Percentiles rank a stretch among this genome's conserved stretches.
Evolutionary conservation across 495 filamentous ascomycete species (phyloP).

Genomic region (Annulohypoxylon moriforme): DNA sequence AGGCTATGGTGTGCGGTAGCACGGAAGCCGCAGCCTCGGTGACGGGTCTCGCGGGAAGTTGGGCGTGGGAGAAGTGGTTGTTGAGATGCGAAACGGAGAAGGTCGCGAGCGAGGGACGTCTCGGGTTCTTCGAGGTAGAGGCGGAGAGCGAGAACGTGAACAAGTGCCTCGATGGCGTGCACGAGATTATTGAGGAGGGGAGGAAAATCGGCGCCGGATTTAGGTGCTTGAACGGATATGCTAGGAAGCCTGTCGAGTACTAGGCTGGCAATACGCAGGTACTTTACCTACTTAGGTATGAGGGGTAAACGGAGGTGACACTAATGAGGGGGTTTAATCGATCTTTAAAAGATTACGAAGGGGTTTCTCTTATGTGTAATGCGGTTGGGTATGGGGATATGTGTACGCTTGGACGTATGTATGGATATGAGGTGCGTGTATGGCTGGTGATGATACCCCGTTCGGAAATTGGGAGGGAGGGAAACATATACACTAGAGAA

Average conservation of each 20-base stretch:
- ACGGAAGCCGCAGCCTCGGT: constrained; percentile 78
- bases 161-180: constrained; percentile 77
- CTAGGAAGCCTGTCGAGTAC: constrained; percentile 74
- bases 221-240: constrained; percentile 87
- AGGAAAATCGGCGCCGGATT: constrained; percentile 82
- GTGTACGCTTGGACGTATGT: constrained; percentile 21
- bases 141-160: constrained; percentile 56
- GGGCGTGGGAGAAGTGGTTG: constrained; percentile 98
- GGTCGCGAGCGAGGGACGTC: constrained; percentile 70
- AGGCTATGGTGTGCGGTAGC: constrained; percentile 75
- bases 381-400: constrained; percentile 6
- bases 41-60: constrained; percentile 83
- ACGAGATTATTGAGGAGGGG: constrained; percentile 85
- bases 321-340: neutral
- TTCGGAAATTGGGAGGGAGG: constrained; percentile 13
- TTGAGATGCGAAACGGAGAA: constrained; percentile 86
- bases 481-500: neutral
- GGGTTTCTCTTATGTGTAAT: constrained; percentile 30
- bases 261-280: neutral
- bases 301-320: neutral
- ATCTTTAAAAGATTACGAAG: neutral
- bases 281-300: neutral
- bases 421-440: constrained; percentile 32
- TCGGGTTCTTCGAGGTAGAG: constrained; percentile 60
- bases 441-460: constrained; percentile 41